These are phyloP conservation scores for Thermomyces lanuginosus DNA, from an alignment of 2,329 filamentous ascomycete species.

Conservation along the genomic window DNA sequence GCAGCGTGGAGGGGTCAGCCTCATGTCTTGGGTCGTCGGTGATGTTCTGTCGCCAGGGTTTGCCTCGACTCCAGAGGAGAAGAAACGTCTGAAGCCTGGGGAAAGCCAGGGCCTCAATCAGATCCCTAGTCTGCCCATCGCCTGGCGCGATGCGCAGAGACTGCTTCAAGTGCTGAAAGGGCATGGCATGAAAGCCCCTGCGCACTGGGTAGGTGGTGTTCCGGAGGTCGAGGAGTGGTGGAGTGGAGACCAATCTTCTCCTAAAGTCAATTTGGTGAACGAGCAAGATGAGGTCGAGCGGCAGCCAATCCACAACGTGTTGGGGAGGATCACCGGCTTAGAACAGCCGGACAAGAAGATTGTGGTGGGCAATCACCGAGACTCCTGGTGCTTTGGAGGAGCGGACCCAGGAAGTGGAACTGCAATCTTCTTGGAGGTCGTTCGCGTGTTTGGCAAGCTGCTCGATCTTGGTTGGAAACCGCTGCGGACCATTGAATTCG, in stretches of 20 bases:
- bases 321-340: slow-evolving; percentile 67
- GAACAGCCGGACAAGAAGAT: slow-evolving; percentile 72
- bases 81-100: slow-evolving; percentile 49
- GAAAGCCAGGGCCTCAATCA: slow-evolving; percentile 57
- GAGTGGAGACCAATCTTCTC: slow-evolving; percentile 61
- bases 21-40: slow-evolving; percentile 69
- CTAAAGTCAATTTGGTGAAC: slow-evolving; percentile 67
- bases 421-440: slow-evolving; percentile 78
- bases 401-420: slow-evolving; percentile 76
- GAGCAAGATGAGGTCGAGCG: slow-evolving; percentile 67
- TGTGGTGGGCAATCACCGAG: slow-evolving; percentile 83
- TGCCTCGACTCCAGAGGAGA: slow-evolving; percentile 37
- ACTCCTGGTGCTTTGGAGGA: slow-evolving; percentile 81
- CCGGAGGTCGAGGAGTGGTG: slow-evolving; percentile 66
- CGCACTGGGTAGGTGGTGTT: slow-evolving; percentile 61
- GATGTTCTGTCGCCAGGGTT: slow-evolving; percentile 86
- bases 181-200: slow-evolving; percentile 50
- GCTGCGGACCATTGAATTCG: slow-evolving; percentile 86
- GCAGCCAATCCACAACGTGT: slow-evolving; percentile 83
- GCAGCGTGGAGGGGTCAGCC: slow-evolving; percentile 62
- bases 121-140: slow-evolving; percentile 78
- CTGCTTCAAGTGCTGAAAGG: slow-evolving; percentile 62
- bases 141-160: slow-evolving; percentile 74
- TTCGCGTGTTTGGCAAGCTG: slow-evolving; percentile 68
- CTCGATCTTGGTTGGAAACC: slow-evolving; percentile 69